These are phyloP conservation scores for Cercospora beticola DNA, from an alignment of 2,329 filamentous ascomycete genomes.

Conservation along the genomic window DNA sequence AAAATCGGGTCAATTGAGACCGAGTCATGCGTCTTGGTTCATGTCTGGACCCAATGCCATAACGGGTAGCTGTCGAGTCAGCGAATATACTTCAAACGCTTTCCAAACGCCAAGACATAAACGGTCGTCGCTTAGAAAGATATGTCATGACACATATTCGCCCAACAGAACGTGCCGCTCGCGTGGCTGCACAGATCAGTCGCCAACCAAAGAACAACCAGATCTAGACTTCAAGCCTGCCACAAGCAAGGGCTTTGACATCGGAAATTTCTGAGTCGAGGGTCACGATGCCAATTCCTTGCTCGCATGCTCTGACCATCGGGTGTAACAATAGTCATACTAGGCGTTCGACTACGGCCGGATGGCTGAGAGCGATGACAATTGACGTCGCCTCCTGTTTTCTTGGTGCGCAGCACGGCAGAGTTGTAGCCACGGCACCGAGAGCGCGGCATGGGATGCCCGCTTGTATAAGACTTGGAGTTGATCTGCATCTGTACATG, in stretches of 20 bases:
- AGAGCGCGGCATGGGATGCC: neutral
- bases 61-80: neutral
- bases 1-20: neutral
- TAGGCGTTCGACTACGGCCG: neutral
- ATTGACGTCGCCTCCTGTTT: neutral
- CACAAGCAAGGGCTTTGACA: neutral
- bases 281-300: neutral
- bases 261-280: neutral
- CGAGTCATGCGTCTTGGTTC: neutral
- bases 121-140: neutral
- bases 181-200: conserved; percentile 14
- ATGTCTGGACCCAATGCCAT: neutral
- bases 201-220: conserved; percentile 1
- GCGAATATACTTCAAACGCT: neutral
- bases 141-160: neutral
- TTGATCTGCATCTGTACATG: neutral
- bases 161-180: neutral
- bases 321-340: neutral
- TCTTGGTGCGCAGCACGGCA: neutral
- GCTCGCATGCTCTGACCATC: neutral
- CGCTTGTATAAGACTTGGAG: neutral
- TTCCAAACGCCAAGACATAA: neutral
- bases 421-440: neutral
- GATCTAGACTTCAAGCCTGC: conserved; percentile 5
- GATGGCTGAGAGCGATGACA: conserved; percentile 3